These are phyloP conservation scores for Eragrostis nindensis DNA, from an alignment of 176 grass and related monocot species.

Conservation along the genomic window DNA sequence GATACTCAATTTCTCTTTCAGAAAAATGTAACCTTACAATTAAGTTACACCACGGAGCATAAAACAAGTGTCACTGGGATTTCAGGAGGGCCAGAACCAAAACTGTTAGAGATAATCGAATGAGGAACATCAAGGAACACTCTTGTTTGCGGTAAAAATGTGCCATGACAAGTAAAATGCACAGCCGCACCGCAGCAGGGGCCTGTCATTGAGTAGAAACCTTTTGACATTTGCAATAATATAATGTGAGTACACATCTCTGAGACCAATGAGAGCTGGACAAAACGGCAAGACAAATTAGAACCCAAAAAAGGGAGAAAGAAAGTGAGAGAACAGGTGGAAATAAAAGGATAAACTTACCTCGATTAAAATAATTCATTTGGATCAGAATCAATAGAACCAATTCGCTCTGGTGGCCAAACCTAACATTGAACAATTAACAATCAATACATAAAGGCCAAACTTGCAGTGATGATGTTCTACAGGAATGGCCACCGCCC, in stretches of 20 bases:
- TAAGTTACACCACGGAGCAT: neutral
- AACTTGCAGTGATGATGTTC: neutral
- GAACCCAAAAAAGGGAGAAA: neutral
- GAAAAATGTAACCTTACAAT: neutral
- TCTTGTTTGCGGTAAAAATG: neutral
- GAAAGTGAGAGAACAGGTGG: neutral
- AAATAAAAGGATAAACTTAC: conserved; percentile 11
- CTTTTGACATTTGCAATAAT: neutral
- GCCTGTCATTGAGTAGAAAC: neutral
- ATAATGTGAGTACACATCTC: neutral
- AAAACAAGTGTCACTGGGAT: neutral
- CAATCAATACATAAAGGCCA: conserved; percentile 10
- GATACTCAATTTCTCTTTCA: neutral
- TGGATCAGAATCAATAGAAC: conserved; percentile 46
- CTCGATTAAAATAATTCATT: conserved; percentile 40
- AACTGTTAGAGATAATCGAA: neutral
- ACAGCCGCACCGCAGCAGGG: neutral
- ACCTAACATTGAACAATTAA: conserved; percentile 48
- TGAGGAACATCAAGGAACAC: neutral
- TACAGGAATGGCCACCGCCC: neutral
- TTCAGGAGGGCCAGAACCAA: neutral
- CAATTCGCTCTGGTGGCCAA: conserved; percentile 54
- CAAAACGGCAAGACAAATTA: neutral
- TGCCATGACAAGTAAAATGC: neutral
- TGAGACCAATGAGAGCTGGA: neutral